Conservation (phyloP, 225 moss, liverwort and hornwort species). For the Bryoerythrophyllum caledonicum region DNA sequence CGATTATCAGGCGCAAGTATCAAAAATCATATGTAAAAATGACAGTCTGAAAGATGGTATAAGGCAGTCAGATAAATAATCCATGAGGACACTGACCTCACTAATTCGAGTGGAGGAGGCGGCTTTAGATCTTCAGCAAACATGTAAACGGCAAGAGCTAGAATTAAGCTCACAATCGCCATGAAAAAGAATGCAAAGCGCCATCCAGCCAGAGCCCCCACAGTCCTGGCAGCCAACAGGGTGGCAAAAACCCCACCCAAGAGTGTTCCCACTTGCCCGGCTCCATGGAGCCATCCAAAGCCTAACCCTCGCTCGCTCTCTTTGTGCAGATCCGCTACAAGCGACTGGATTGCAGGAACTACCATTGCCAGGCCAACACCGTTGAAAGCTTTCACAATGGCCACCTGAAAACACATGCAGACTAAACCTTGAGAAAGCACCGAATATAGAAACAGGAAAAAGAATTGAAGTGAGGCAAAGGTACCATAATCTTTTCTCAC, state of each 20-base stretch:
- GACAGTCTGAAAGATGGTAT: not conserved
- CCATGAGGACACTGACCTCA: conserved; percentile 32
- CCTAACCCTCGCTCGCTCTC: conserved; percentile 53
- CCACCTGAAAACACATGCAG: conserved; percentile 38
- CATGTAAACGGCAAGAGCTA: conserved; percentile 49
- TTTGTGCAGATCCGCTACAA: conserved; percentile 61
- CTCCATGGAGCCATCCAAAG: conserved; percentile 68
- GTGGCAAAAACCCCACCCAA: conserved; percentile 72
- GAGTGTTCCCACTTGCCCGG: conserved; percentile 64
- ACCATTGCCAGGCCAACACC: conserved; percentile 72
- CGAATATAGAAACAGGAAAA: not conserved
- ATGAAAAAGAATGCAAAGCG: conserved; percentile 62
- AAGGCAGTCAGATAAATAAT: not conserved
- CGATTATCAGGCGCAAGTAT: not conserved
- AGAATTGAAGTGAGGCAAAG: not conserved
- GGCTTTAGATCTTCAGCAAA: conserved; percentile 49
- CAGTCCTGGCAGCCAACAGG: conserved; percentile 47
- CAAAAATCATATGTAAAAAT: not conserved
- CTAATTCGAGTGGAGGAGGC: conserved; percentile 22
- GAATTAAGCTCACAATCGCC: conserved; percentile 51
- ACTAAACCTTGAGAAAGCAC: not conserved
- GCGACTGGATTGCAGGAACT: conserved; percentile 65
- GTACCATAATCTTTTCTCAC: too few species aligned
- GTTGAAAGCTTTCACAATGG: conserved; percentile 57
- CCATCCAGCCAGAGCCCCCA: conserved; percentile 63